phyloP scores from a whole-genome alignment of 2,329 filamentous ascomycete species.

The Colletotrichum tanaceti region DNA sequence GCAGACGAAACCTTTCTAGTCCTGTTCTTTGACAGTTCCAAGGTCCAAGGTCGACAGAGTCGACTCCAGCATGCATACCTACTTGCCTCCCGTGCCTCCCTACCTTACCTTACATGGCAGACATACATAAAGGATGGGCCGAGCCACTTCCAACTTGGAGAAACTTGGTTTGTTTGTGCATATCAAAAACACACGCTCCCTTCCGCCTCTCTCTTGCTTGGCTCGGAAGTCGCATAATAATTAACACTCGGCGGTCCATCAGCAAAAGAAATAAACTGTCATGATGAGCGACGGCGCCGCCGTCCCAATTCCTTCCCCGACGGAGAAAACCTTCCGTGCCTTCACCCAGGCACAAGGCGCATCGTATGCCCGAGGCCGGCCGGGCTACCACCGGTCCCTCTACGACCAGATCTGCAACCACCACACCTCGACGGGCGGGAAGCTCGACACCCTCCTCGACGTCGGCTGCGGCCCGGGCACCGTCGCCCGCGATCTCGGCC shows the following conservation, averaged over 20 bases:
- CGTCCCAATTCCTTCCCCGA: slow-evolving; percentile 1
- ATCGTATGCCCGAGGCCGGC: slow-evolving; percentile 56
- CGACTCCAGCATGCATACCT: background rate
- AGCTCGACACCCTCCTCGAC: slow-evolving; percentile 59
- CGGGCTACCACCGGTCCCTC: slow-evolving; percentile 57
- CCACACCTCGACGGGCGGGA: slow-evolving; percentile 59
- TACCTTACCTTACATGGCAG: too few relatives aligned
- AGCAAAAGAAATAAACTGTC: background rate
- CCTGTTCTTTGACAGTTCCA: background rate
- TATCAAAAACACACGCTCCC: too few relatives aligned
- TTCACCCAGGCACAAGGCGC: slow-evolving; percentile 58
- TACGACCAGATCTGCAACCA: slow-evolving; percentile 59
- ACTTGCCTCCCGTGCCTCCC: too few relatives aligned
- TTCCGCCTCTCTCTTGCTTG: too few relatives aligned
- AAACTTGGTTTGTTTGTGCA: background rate
- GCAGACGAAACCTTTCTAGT: background rate
- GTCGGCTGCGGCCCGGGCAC: slow-evolving; percentile 69
- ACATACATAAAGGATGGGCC: slow-evolving; percentile 20
- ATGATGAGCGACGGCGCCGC: slow-evolving; percentile 23
- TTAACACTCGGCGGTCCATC: background rate
- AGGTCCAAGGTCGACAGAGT: background rate
- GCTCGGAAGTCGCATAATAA: background rate
- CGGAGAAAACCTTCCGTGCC: slow-evolving; percentile 56
- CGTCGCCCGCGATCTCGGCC: slow-evolving; percentile 58
- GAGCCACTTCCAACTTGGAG: background rate